These are phyloP conservation scores for Delonix regia DNA, from an alignment of 306 rosid species.

Conservation along the genomic window DNA sequence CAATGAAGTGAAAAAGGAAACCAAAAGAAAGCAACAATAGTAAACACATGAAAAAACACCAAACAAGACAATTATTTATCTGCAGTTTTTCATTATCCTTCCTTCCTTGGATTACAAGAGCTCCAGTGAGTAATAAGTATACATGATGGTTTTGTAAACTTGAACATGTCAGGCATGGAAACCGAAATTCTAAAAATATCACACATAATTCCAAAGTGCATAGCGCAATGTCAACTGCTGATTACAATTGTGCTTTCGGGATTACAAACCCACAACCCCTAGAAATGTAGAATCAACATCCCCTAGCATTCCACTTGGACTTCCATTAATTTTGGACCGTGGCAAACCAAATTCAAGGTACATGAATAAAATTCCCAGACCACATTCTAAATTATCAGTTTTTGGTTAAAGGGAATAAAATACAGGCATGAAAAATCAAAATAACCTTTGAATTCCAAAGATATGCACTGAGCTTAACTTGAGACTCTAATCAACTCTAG, in stretches of 20 bases:
- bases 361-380: background rate
- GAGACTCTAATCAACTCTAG: slow-evolving; percentile 13
- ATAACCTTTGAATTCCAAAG: background rate
- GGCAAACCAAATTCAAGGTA: background rate
- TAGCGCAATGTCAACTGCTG: slow-evolving; percentile 16
- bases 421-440: slow-evolving; percentile 25
- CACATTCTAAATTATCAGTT: background rate
- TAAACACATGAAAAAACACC: background rate
- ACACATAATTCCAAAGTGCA: slow-evolving; percentile 28
- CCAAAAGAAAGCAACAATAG: background rate
- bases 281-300: background rate
- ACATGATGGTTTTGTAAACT: slow-evolving; percentile 10
- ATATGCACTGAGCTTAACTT: slow-evolving; percentile 5
- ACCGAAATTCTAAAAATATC: background rate
- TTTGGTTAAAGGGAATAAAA: slow-evolving; percentile 10
- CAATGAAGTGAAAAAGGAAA: slow-evolving; percentile 15
- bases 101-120: slow-evolving; percentile 24
- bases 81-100: slow-evolving; percentile 10
- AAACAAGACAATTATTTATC: slow-evolving; percentile 29
- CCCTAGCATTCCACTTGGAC: slow-evolving; percentile 6
- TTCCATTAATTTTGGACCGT: slow-evolving; percentile 26
- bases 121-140: background rate
- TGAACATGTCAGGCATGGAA: background rate
- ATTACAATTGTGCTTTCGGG: background rate
- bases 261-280: slow-evolving; percentile 20